These are phyloP conservation scores for Crataegus laevigata DNA, from an alignment of 306 rosid genomes.

Conservation along the genomic window DNA sequence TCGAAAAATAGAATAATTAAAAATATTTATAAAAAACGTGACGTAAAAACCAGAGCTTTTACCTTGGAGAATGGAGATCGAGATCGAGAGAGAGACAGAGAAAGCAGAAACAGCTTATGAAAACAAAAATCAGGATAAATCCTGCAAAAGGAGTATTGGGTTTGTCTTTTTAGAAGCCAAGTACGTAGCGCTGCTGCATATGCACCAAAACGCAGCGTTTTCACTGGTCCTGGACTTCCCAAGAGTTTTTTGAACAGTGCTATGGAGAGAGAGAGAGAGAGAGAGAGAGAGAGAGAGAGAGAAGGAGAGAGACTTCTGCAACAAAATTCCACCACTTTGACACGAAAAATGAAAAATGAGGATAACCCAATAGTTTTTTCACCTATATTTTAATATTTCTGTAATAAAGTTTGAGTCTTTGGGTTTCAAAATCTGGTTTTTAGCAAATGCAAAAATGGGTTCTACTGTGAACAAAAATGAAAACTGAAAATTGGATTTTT, in stretches of 20 bases:
- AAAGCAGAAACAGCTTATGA: not conserved
- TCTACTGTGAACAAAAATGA: too few species aligned
- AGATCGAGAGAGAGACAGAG: not conserved
- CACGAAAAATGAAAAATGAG: not conserved
- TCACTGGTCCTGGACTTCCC: not conserved
- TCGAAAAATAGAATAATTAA: not conserved
- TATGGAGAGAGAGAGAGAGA: not conserved
- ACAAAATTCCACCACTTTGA: not conserved
- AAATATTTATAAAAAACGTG: not conserved
- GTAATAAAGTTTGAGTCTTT: not conserved
- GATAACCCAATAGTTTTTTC: not conserved
- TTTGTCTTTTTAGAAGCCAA: not conserved
- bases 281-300: slow-evolving; percentile 1
- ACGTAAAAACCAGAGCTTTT: slow-evolving; percentile 9
- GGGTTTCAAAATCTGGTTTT: not conserved
- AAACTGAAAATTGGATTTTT: not conserved
- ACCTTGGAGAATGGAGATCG: not conserved
- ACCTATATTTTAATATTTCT: not conserved
- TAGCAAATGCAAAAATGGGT: not conserved
- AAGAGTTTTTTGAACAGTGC: not conserved
- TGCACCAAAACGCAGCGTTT: not conserved
- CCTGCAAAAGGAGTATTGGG: not conserved
- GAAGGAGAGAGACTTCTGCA: not conserved
- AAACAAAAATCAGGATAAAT: not conserved
- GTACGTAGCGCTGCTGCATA: not conserved